Evolutionary conservation across 305 asterid genomes (phyloP), one percentile per base, ranked within the genome.

Genomic region (Fraxinus paxiana): DNA sequence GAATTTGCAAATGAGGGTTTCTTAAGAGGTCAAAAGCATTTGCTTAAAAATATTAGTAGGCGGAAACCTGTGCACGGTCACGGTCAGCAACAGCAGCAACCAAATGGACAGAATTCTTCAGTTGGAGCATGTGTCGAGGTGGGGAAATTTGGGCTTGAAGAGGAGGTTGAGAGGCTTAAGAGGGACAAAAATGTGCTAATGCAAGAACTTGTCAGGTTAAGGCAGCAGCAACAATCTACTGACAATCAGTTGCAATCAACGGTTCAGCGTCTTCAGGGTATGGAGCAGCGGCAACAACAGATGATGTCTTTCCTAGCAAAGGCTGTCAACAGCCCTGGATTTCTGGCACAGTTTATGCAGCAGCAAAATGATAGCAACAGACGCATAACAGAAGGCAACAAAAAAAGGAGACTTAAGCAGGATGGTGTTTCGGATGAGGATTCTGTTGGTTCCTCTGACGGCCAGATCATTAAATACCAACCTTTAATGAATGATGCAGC

Each of bases 221-320:
- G 98, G 82, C 98, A 94, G 87, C 98, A 94, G 81, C 98, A 95
- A 34, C 98, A 95, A 81, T 2, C 97, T 41, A 93, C 98, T 0
- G 97, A 93, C 69, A 83, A 78, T 75, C 98, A 91, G 88, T 37
- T 93, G 79, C 96, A 92, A 79, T 72, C 93, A 34, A 88, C 92
- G 91, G 93, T 89, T 34, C 94, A 92, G 84, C 92, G 92, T 33
- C 92, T 95, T 81, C 98, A 94, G 85, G 94, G 91, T 76, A 95
- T 95, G 98, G 98, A 93, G 82, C 98, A 93, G 80, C 90, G 98
- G 65, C 98, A 95, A 73, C 98, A 92, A 80, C 97, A 95, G 78
- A 95, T 95, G 97, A 95, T 95, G 98, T 90, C 97, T 13, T 95
- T 95, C 87, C 91, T 95, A 20, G 97, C 97, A 51, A 95, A 95